These are phyloP conservation scores for Chytriomyces sp. DNA, from an alignment of 192 early-diverging fungal genomes.

Conservation along the genomic window DNA sequence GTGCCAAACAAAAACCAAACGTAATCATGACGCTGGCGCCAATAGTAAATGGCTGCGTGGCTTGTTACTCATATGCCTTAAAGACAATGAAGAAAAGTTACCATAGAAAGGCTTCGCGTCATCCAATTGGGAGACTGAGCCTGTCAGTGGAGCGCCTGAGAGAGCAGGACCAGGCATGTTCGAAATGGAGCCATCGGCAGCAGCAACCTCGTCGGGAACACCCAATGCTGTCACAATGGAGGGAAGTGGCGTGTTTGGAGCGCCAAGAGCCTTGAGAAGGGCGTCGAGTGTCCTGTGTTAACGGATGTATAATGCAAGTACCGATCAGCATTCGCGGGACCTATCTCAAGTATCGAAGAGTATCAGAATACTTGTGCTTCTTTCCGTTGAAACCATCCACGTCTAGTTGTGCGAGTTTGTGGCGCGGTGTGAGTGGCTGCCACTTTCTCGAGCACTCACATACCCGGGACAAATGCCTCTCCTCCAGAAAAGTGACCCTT, in stretches of 20 bases:
- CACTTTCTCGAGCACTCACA: not conserved
- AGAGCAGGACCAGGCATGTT: constrained; percentile 16
- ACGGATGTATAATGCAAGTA: too few species aligned
- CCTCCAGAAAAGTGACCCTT: constrained; percentile 24
- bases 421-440: too few species aligned
- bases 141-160: not conserved
- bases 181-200: not conserved
- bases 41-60: constrained; percentile 22
- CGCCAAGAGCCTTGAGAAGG: not conserved
- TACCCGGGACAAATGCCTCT: constrained; percentile 3
- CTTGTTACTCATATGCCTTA: too few species aligned
- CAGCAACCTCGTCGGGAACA: not conserved
- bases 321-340: too few species aligned
- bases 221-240: constrained; percentile 8
- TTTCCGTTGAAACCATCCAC: constrained; percentile 23
- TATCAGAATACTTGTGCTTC: not conserved
- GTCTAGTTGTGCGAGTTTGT: not conserved
- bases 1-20: constrained; percentile 3
- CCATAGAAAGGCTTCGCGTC: not conserved
- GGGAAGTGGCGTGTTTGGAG: not conserved
- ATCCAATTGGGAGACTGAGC: not conserved
- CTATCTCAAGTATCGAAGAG: not conserved
- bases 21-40: constrained; percentile 16
- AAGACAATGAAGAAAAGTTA: too few species aligned
- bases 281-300: not conserved